These are phyloP conservation scores for Dacryopinax primogenitus DNA, from an alignment of 768 basidiomycete genomes.

Conservation along the genomic window DNA sequence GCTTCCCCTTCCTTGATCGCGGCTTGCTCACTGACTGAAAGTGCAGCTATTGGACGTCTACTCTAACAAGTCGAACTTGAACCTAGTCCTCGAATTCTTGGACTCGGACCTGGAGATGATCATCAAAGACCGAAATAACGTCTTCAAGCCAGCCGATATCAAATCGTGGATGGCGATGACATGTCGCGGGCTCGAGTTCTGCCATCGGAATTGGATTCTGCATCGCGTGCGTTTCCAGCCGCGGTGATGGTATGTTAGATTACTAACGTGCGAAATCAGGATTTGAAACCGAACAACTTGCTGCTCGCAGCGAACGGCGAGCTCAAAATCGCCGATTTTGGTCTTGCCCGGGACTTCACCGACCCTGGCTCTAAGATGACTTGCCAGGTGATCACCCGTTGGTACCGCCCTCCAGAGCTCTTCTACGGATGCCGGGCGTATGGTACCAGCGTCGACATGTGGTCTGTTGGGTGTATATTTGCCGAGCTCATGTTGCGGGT, in stretches of 20 bases:
- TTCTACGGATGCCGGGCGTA: conserved; percentile 85
- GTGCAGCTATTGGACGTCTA: conserved; percentile 86
- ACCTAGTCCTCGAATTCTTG: conserved; percentile 92
- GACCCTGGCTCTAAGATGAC: conserved; percentile 97
- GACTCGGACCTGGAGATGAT: conserved; percentile 94
- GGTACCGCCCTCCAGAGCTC: conserved; percentile 96
- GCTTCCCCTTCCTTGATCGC: neutral
- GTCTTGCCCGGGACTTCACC: conserved; percentile 89
- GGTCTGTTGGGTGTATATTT: conserved; percentile 97
- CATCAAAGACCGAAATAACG: conserved; percentile 83
- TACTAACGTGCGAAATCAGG: conserved; percentile 39
- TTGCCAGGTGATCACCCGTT: conserved; percentile 96
- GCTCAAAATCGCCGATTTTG: conserved; percentile 97
- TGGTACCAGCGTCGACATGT: conserved; percentile 82
- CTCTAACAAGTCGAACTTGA: conserved; percentile 90
- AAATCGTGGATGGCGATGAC: conserved; percentile 99
- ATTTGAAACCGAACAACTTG: conserved; percentile 97
- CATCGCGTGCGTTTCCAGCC: conserved; percentile 54
- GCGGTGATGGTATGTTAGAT: neutral
- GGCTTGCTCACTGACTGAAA: neutral
- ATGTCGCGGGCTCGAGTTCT: conserved; percentile 93
- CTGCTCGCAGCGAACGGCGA: conserved; percentile 81
- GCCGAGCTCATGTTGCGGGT: conserved; percentile 93
- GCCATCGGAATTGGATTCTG: conserved; percentile 84
- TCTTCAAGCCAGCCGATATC: conserved; percentile 90